Percentiles rank a stretch among this genome's conserved stretches.
Evolutionary conservation across 768 basidiomycete species (phyloP).

Genomic region (Russula abietina): DNA sequence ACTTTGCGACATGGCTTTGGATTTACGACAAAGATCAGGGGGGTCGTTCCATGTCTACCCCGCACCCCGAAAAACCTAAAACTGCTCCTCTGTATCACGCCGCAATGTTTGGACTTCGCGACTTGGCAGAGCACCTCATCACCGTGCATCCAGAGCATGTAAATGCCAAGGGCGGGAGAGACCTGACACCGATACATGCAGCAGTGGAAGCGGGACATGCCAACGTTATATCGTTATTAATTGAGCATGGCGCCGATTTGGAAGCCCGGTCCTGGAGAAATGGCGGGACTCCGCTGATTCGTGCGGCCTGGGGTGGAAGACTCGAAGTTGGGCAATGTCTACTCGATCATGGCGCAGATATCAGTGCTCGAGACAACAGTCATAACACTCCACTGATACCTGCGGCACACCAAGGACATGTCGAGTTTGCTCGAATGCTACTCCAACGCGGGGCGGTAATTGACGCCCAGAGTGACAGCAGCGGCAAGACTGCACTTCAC

Average conservation of each 20-base stretch:
- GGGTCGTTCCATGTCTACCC: too few species aligned
- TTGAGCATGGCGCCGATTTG: background rate
- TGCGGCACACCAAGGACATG: too few species aligned
- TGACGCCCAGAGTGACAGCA: fast-evolving
- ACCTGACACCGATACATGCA: background rate
- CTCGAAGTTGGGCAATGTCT: background rate
- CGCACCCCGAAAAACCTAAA: background rate
- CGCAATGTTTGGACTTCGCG: background rate
- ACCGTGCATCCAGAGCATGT: background rate
- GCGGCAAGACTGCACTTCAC: background rate
- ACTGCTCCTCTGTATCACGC: background rate
- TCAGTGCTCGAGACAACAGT: too few species aligned
- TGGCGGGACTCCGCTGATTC: background rate
- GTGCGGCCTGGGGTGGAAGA: background rate
- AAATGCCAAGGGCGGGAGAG: background rate
- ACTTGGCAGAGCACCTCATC: background rate
- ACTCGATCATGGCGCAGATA: background rate
- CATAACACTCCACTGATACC: too few species aligned
- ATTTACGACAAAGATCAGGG: background rate
- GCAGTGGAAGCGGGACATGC: background rate
- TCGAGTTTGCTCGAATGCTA: too few species aligned
- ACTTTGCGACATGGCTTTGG: constrained; percentile 1
- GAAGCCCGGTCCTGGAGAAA: background rate
- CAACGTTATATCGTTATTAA: background rate
- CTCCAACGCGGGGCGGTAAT: too few species aligned